Conservation (phyloP, 805 yeast species). For the Cyberlindnera euphorbiae region DNA sequence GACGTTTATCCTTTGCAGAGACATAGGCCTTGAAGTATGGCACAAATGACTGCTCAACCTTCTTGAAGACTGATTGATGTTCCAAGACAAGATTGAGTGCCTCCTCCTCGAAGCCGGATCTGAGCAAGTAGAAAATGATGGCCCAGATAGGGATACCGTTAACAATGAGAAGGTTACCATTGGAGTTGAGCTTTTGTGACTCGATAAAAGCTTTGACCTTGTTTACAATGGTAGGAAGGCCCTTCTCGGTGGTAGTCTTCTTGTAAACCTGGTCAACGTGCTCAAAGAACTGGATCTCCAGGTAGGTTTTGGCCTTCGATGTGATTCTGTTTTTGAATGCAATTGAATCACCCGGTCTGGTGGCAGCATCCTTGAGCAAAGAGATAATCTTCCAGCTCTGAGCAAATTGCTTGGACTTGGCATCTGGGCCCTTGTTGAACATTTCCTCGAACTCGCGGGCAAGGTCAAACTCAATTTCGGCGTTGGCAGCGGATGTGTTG, state of each 20-base stretch:
- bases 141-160: constrained; percentile 97
- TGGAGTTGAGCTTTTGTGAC: constrained; percentile 37
- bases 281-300: constrained; percentile 75
- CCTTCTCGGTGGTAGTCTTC: constrained; percentile 51
- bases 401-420: constrained; percentile 62
- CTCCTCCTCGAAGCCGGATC: constrained; percentile 79
- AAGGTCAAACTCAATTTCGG: constrained; percentile 43
- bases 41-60: constrained; percentile 81
- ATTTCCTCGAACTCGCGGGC: constrained; percentile 56
- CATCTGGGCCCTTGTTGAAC: constrained; percentile 52
- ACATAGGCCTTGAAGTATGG: constrained; percentile 69
- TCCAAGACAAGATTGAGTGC: constrained; percentile 65
- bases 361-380: constrained; percentile 28
- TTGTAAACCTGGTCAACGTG: constrained; percentile 63
- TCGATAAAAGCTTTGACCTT: constrained; percentile 64
- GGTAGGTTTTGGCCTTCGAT: constrained; percentile 48
- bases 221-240: constrained; percentile 65
- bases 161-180: constrained; percentile 53
- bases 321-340: constrained; percentile 37
- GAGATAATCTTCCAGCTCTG: constrained; percentile 71
- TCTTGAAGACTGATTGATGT: constrained; percentile 69
- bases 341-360: constrained; percentile 16
- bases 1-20: constrained; percentile 44
- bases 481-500: constrained; percentile 3
- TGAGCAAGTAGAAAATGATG: constrained; percentile 70